Base-by-base conservation (phyloP, 2,329 filamentous ascomycete species). In the Pseudogymnoascus sp. region DNA sequence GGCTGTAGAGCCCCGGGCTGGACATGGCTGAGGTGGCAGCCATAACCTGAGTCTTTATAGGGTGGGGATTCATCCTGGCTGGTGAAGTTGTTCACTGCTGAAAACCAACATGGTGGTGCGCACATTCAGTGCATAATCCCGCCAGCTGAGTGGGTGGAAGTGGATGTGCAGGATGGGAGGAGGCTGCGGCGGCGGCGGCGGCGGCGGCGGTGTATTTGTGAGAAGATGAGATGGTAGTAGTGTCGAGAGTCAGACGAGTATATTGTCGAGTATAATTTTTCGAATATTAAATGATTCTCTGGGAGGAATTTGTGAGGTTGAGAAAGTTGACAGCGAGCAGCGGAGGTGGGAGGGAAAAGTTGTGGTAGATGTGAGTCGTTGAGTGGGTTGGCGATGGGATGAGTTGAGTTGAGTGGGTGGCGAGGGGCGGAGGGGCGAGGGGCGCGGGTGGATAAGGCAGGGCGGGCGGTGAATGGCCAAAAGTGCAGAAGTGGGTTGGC, bases 1-100 rank as follows among this genome's bases (percentile, higher is more conserved):
- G 82, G 68, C 79, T 85, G 76, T 85, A 87, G 65, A 87, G 80
- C 26, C 84, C 84, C 0, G 84, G 82, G 29, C 84, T 86, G 62
- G 84, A 84, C 64, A 81, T 77, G 23, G 84, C 83, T 10, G 85
- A 86, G 75, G 79, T 85, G 71, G 74, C 78, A 65, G 81, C 78
- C 21, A 69, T 70, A 65, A 66, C 54, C 64, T 45, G 26, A 62
- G 63, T 63, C 63, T 64, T 65, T 63, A 37, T 61, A 40, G 59
- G 34, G 59, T 61, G 18, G 16, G 65, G 62, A 70, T 74, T 72
- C 72, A 74, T 63, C 45, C 34, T 63, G 62, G 47, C 29, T 60
- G 62, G 34, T 63, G 62, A 60, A 37, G 61, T 61, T 61, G 59
- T 40, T 37, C 59, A 42, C 59, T 61, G 34, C 59, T 61, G 34